A percentile compares a stretch with the other conserved stretches of the same genome.
Conservation (phyloP, 2,329 filamentous ascomycete genomes). For the Ascochyta lentis region DNA sequence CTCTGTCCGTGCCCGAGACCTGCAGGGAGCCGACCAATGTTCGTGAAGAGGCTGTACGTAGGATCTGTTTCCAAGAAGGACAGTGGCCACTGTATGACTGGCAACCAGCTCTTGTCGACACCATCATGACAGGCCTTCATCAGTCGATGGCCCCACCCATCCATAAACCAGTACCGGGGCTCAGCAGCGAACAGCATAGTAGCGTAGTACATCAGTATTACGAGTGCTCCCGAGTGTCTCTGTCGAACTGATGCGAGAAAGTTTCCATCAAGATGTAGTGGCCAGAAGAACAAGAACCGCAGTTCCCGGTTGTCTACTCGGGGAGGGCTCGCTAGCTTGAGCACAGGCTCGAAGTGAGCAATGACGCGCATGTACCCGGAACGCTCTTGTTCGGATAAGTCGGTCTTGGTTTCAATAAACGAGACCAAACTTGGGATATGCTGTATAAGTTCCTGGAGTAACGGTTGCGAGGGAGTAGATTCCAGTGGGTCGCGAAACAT, state of each 20-base stretch:
- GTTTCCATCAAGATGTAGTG: conserved; percentile 41
- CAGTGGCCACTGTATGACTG: conserved; percentile 36
- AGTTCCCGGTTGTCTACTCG: conserved; percentile 43
- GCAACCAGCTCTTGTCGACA: conserved; percentile 35
- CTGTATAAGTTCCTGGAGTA: conserved; percentile 33
- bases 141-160: conserved; percentile 42
- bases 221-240: conserved; percentile 43
- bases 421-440: conserved; percentile 28
- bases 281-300: conserved; percentile 49
- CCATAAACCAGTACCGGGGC: conserved; percentile 50
- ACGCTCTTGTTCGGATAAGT: conserved; percentile 28
- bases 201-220: conserved; percentile 50
- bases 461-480: conserved; percentile 35
- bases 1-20: neutral
- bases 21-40: neutral
- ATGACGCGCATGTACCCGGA: conserved; percentile 25
- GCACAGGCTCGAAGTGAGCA: conserved; percentile 25
- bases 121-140: conserved; percentile 31
- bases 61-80: conserved; percentile 22
- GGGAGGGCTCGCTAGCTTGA: conserved; percentile 31
- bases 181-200: conserved; percentile 45
- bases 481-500: conserved; percentile 29
- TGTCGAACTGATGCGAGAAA: conserved; percentile 43
- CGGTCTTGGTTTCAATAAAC: conserved; percentile 30
- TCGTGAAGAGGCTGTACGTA: conserved; percentile 14